These are phyloP conservation scores for Trametes cingulata DNA, from an alignment of 768 basidiomycete species.

Conservation along the genomic window DNA sequence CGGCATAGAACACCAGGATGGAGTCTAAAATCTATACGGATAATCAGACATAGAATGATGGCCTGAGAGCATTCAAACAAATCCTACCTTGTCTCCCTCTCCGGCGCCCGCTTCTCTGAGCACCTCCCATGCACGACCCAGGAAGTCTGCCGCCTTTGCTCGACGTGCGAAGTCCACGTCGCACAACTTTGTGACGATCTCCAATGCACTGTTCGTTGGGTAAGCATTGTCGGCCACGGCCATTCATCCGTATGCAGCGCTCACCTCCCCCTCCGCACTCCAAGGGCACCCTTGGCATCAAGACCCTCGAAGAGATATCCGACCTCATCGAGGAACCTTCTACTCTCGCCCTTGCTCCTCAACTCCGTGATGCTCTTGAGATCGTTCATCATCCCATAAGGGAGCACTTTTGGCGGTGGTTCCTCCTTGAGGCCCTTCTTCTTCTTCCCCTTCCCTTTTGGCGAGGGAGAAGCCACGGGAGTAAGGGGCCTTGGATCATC, in stretches of 20 bases:
- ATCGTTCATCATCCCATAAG: conserved; percentile 67
- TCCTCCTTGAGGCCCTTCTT: conserved; percentile 32
- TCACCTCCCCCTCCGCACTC: conserved; percentile 70
- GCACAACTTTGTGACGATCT: conserved; percentile 74
- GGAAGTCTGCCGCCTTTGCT: conserved; percentile 76
- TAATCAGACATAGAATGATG: background rate
- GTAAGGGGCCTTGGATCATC: conserved; percentile 50
- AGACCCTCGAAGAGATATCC: conserved; percentile 86
- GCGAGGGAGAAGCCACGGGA: conserved; percentile 32
- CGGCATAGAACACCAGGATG: conserved; percentile 59
- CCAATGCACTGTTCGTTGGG: conserved; percentile 58
- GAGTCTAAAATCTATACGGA: conserved; percentile 60
- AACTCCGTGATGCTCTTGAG: conserved; percentile 81
- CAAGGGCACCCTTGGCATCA: conserved; percentile 49
- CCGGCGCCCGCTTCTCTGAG: conserved; percentile 61
- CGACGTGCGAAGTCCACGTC: conserved; percentile 76
- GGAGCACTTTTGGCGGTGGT: conserved; percentile 34
- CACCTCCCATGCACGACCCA: conserved; percentile 66
- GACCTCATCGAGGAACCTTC: conserved; percentile 80
- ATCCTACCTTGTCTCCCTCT: conserved; percentile 54
- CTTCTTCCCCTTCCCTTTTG: conserved; percentile 43
- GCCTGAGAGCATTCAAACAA: background rate
- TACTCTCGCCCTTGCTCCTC: conserved; percentile 75
- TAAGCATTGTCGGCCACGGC: background rate
- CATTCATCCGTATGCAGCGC: background rate